Base-by-base conservation (phyloP, 805 yeast species). In the Priceomyces fermenticarens region DNA sequence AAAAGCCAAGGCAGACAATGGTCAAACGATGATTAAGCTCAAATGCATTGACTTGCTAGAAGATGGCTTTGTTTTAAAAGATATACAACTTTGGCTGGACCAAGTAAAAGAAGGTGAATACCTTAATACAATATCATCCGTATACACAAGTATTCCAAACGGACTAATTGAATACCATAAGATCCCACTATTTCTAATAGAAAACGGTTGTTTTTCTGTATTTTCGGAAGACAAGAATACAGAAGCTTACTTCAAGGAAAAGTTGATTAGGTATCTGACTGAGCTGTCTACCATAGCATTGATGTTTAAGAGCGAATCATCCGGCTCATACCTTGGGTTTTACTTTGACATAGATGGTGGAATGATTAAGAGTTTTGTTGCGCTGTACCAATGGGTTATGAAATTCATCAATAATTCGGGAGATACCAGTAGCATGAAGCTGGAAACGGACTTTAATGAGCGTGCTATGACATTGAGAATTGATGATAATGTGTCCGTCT, bases 101-200 rank as follows among this genome's bases (percentile, higher is more conserved):
- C 20, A 35, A 10, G 4, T 20, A 8, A 20, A 20, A 20, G 8
- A 20, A 8, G 25, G 8, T 4, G 25, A 8, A 20, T 4, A 20
- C 8, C 25, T 20, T 20, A 20, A 16, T 35, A 30, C 30, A 25
- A 23, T 35, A 30, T 35, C 32, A n/a, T n/a, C 35, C 10, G 27
- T 20, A 15, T 36, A 36, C 28, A 27, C 25, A 15, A 20, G 20
- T n/a, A 35, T 47, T 15, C 45, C 43, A 10, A 35, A 35, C 29
- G 43, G 48, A 36, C 15, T 30, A 11, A 45, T 62, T 12, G 45
- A 56, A 38, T 47, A 48, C 40, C 38, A 33, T 3, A 17, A 43
- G 28, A 48, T 62, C 7, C 70, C 71, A 2, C 14, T 59, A 3
- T 55, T 52, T 38, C 40, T 65, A 30, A 20, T 63, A 11, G 47